These are phyloP conservation scores for Yamadazyma conglobata DNA, from an alignment of 1,139 yeast species.

Conservation along the genomic window DNA sequence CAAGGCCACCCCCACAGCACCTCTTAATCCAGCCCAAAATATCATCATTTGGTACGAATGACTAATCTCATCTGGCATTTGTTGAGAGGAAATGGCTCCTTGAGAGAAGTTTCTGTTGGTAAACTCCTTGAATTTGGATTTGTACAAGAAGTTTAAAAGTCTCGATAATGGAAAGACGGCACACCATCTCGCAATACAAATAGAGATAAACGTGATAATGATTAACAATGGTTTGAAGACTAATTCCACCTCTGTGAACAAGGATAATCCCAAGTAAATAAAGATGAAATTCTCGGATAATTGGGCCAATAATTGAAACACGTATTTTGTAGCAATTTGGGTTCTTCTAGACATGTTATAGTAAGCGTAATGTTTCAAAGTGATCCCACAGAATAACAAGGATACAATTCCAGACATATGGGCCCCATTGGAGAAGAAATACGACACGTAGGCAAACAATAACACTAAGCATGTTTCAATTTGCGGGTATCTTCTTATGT, in stretches of 20 bases:
- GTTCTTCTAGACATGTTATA: slow-evolving; percentile 97
- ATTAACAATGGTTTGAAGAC: slow-evolving; percentile 92
- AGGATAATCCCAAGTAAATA: slow-evolving; percentile 87
- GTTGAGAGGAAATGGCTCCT: slow-evolving; percentile 38
- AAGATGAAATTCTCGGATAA: slow-evolving; percentile 95
- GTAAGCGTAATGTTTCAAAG: slow-evolving; percentile 94
- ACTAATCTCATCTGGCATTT: slow-evolving; percentile 84
- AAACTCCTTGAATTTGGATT: slow-evolving; percentile 48
- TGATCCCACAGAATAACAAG: slow-evolving; percentile 90
- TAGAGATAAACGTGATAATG: slow-evolving; percentile 83
- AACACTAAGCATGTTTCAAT: slow-evolving; percentile 92
- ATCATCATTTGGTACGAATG: slow-evolving; percentile 98
- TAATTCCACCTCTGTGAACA: slow-evolving; percentile 92
- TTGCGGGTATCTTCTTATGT: slow-evolving; percentile 89
- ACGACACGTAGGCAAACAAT: slow-evolving; percentile 90
- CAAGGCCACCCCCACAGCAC: slow-evolving; percentile 98
- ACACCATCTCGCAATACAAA: slow-evolving; percentile 95
- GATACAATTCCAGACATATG: slow-evolving; percentile 99
- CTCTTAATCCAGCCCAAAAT: slow-evolving; percentile 98
- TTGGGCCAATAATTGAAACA: slow-evolving; percentile 91
- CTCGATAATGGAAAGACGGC: slow-evolving; percentile 94
- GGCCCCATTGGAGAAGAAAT: slow-evolving; percentile 96
- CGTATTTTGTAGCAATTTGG: slow-evolving; percentile 92
- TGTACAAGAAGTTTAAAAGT: slow-evolving; percentile 74
- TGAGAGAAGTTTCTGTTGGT: slow-evolving; percentile 29